Base-by-base conservation (phyloP, 345 rosid genomes). In the Populus euphratica region DNA sequence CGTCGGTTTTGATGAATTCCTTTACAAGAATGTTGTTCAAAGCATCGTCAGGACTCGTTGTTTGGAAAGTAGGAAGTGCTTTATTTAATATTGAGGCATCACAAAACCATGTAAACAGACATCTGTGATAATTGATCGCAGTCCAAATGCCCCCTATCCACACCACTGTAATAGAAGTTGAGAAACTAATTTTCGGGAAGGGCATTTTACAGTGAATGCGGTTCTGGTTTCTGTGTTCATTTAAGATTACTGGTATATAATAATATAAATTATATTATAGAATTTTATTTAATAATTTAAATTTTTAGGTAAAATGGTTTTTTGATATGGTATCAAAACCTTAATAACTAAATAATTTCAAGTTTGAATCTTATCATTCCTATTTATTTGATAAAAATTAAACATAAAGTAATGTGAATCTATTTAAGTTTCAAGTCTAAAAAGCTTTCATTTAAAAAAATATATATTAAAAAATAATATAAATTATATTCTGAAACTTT, bases 371-470 rank as follows among this genome's bases (percentile, higher is more conserved):
- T 27, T 27, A 27, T 27, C 1, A 27, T 27, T 0, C 27, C 29
- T 27, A 27, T 27, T 27, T 27, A 27, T 27, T 27, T 27, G 1
- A 27, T 27, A 27, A 27, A 27, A 27, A 27, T 27, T 27, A 27
- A 27, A 27, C 0, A 27, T 0, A 27, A 27, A 1, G 1, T 27
- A 27, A 27, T 27, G 1, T 1, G 1, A 27, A 1, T 27, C 1
- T 1, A 27, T 27, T 0, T 27, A 27, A 27, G 1, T 27, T 27
- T 27, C 1, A 27, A 27, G 1, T 27, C 1, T 27, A 27, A 27
- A 38, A 1, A 0, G 0, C 9, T 38, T 38, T 38, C 0, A 38
- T 1, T 38, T 38, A 8, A 38, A 5, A 27, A 2, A 0, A 1
- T n/a, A 0, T 38, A 0, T 38, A 8, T 38, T 38, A 2, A 1